Percentiles rank a stretch among this genome's conserved stretches.
phyloP scores from a whole-genome alignment of 371 early-diverging fungal species.

The Chytridium lagenaria region DNA sequence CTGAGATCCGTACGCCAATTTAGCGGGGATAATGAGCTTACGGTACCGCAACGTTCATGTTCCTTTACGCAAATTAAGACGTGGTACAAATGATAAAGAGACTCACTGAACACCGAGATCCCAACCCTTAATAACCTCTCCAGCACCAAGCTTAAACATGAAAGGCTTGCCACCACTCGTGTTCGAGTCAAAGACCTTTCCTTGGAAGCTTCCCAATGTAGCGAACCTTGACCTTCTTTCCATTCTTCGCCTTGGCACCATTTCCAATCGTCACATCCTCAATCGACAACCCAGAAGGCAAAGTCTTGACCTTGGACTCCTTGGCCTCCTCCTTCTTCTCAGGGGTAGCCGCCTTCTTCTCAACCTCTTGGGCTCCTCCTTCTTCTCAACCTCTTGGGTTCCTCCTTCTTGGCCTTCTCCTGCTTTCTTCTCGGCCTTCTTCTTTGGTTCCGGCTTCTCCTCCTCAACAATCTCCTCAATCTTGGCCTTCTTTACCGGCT shows the following conservation, averaged over 20 bases:
- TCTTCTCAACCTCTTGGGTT: slow-evolving; percentile 26
- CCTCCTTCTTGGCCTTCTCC: no score
- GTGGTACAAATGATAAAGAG: slow-evolving; percentile 1
- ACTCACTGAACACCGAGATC: slow-evolving; percentile 16
- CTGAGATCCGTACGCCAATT: slow-evolving; percentile 85
- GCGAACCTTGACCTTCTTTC: slow-evolving; percentile 80
- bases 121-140: slow-evolving; percentile 93
- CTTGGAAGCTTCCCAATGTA: slow-evolving; percentile 90
- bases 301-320: slow-evolving; percentile 54
- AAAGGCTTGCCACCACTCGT: slow-evolving; percentile 85
- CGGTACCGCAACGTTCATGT: slow-evolving; percentile 93
- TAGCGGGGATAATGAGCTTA: slow-evolving; percentile 86
- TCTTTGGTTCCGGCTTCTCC: slow-evolving; percentile 38
- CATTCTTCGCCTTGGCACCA: slow-evolving; percentile 80
- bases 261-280: slow-evolving; percentile 81
- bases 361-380: slow-evolving; percentile 45
- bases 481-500: slow-evolving; percentile 42
- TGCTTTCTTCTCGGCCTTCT: no score
- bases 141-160: slow-evolving; percentile 82
- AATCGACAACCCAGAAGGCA: slow-evolving; percentile 77
- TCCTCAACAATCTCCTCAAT: slow-evolving; percentile 39
- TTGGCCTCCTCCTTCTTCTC: slow-evolving; percentile 46
- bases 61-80: slow-evolving; percentile 37
- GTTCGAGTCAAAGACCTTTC: slow-evolving; percentile 95
- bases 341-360: slow-evolving; percentile 56